Evolutionary conservation across 106 monocot species (phyloP).

Genomic region (Acanthochlamys bracteata): DNA sequence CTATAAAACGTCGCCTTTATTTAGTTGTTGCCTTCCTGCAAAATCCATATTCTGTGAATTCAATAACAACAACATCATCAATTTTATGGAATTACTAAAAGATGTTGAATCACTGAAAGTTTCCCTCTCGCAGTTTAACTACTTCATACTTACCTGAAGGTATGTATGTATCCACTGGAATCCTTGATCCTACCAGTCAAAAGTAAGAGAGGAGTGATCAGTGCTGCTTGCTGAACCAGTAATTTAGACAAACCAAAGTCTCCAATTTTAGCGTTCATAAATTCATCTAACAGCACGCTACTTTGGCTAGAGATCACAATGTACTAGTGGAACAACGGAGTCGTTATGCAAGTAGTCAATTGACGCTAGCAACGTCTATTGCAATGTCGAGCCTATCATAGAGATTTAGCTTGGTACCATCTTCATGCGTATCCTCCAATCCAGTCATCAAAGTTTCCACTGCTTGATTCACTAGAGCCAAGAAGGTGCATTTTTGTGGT

Average conservation of each 20-base stretch:
- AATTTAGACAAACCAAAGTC: constrained; percentile 32
- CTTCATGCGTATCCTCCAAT: constrained; percentile 9
- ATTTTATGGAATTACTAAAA: too few species aligned
- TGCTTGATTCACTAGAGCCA: constrained; percentile 24
- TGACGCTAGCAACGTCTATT: constrained; percentile 24
- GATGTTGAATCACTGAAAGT: too few species aligned
- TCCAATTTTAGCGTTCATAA: constrained; percentile 24
- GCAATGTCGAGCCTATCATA: constrained; percentile 21
- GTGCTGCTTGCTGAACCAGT: background rate
- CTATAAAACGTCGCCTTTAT: constrained; percentile 40
- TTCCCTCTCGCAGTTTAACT: background rate
- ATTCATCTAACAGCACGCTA: constrained; percentile 25
- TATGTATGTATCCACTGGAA: constrained; percentile 40
- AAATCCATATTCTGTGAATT: constrained; percentile 26
- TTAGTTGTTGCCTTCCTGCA: constrained; percentile 17
- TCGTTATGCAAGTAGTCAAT: constrained; percentile 35
- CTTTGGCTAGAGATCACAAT: constrained; percentile 36
- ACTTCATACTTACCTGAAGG: constrained; percentile 22
- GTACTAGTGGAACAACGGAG: constrained; percentile 18
- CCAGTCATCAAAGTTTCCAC: constrained; percentile 33
- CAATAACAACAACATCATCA: background rate
- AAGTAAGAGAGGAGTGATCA: constrained; percentile 4
- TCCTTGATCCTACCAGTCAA: constrained; percentile 18
- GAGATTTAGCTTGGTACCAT: background rate
- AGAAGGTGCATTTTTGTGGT: constrained; percentile 15